Conservation (phyloP, 2,329 filamentous ascomycete species). For the Colletotrichum tropicicola region DNA sequence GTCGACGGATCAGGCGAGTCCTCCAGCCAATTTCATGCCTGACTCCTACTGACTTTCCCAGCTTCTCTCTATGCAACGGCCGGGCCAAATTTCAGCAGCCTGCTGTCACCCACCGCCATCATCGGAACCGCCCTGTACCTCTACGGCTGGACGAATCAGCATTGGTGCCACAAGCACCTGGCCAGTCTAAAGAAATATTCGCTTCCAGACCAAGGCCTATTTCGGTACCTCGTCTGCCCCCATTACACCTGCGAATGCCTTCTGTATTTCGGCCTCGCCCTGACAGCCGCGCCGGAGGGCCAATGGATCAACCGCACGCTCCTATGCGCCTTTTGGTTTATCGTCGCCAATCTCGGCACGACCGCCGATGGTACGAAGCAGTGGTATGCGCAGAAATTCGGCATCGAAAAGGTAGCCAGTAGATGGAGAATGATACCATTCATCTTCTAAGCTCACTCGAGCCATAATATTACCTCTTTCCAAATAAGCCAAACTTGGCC, state of each 20-base stretch:
- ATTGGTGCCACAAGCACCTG: conserved; percentile 77
- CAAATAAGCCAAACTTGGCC: conserved; percentile 67
- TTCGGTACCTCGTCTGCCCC: conserved; percentile 79
- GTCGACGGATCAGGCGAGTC: conserved; percentile 78
- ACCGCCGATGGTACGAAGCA: conserved; percentile 80
- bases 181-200: conserved; percentile 82
- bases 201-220: conserved; percentile 77
- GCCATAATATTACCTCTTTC: conserved; percentile 44
- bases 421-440: conserved; percentile 83
- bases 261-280: conserved; percentile 81
- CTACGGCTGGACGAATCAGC: conserved; percentile 76
- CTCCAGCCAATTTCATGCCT: neutral
- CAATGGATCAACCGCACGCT: conserved; percentile 77
- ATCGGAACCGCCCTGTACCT: conserved; percentile 72
- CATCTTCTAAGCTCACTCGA: conserved; percentile 57
- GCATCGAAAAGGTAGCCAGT: conserved; percentile 65
- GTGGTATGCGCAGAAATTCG: conserved; percentile 85
- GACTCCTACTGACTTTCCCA: neutral
- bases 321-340: conserved; percentile 75
- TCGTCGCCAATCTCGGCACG: conserved; percentile 80
- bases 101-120: conserved; percentile 48
- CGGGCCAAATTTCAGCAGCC: neutral
- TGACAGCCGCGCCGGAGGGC: conserved; percentile 76
- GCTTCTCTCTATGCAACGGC: neutral
- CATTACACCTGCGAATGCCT: conserved; percentile 92